Base-by-base conservation (phyloP, 805 yeast species). In the Wickerhamiella australiensis region DNA sequence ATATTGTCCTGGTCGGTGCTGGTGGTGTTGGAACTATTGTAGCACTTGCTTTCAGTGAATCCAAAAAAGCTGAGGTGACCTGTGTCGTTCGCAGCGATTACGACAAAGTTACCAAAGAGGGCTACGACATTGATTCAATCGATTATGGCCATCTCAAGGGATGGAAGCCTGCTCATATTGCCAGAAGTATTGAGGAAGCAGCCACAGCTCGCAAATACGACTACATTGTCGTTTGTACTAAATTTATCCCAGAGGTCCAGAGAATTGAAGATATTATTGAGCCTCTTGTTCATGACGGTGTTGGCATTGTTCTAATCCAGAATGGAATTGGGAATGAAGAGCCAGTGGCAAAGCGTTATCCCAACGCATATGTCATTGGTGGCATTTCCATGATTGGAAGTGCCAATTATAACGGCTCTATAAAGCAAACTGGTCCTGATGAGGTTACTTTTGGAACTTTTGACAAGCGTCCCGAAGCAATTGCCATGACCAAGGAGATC, bases 21-120 rank as follows among this genome's bases (percentile, higher is more conserved):
- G 95, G 95, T 13, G 95, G 94, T 35, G 92, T 85, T 9, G 95
- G 95, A 33, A 73, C 85, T 15, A 75, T 85, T 29, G 79, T 82
- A 2, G 85, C 94, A 0, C 72, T 79, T 46, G 76, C 83, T 0
- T 68, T 85, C 27, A 71, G 69, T 55, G 61, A 63, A 37, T 68
- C 72, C 41, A 76, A 73, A 0, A 63, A 68, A 40, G 70, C 77
- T 8, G 68, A 68, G 21, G 79, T 82, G 11, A 76, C 86, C 2
- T 67, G 77, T 12, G 82, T 81, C 4, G 73, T 80, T 3, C 72
- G 92, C 60, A 74, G 85, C 22, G 82, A 79, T 56, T 82, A 78
- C 63, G 74, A 75, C 2, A 63, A 61, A 29, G 79, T 81, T 27
- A 52, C 57, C 20, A 61, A 68, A 35, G 59, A 68, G 1, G 92